Base-by-base conservation (phyloP, 1,284 basidiomycete genomes). In the Ceratobasidium sp. region DNA sequence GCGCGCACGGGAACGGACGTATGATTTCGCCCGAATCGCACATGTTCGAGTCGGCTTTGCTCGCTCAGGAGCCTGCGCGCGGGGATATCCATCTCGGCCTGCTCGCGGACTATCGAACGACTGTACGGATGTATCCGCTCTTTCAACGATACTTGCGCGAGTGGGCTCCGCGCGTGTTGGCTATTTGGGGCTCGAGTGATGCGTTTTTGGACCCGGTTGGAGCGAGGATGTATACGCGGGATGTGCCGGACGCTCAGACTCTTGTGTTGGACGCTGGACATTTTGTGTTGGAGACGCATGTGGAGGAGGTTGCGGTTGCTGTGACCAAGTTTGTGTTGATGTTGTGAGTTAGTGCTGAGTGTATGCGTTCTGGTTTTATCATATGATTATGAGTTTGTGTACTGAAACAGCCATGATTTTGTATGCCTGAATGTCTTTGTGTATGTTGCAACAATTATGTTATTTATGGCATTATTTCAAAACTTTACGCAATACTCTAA, bases 101-200 rank as follows among this genome's bases (percentile, higher is more conserved):
- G 13, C 86, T 88, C 79, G 84, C 84, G 70, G 87, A 89, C 80
- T 90, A 89, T 80, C 81, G 82, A 71, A 86, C 78, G 75, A 90
- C 90, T 81, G 81, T 88, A 68, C 77, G 67, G 44, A 80, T 87
- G 18, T 89, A 89, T 80, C 87, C 88, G 1, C 56, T 81, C 26
- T 89, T 87, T 83, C 89, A 89, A 12, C 81, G 84, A 75, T 90
- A 86, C 78, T 84, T 90, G 79, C 82, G 85, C 18, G 79, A 84
- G 56, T 82, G 83, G 79, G 81, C 86, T 76, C 85, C 87, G 12
- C 86, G 86, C 1, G 79, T 88, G 33, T 84, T 90, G 0, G 88
- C 86, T 0, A 83, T 89, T 3, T 89, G 89, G 89, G 89, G 88
- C 5, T 86, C 84, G 80, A 84, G 87, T 73, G 89, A 90, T 80